phyloP scores from a whole-genome alignment of 495 filamentous ascomycete genomes.

The Chaetomium fimeti region DNA sequence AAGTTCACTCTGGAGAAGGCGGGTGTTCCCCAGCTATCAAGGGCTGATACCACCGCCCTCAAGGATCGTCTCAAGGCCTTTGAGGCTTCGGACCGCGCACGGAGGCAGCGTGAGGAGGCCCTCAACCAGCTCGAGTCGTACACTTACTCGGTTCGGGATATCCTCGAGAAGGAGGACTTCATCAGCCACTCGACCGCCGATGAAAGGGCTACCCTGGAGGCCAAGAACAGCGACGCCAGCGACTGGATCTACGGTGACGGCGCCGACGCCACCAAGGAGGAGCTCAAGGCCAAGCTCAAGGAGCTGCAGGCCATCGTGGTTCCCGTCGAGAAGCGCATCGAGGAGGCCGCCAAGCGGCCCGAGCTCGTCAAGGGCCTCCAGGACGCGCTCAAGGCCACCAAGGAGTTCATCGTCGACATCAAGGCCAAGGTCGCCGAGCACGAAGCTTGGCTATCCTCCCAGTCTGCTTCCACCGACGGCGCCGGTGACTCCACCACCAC shows the following conservation, averaged over 20 bases:
- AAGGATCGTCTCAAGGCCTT: slow-evolving; percentile 74
- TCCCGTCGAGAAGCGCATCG: slow-evolving; percentile 65
- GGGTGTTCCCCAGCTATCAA: slow-evolving; percentile 54
- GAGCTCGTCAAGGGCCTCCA: slow-evolving; percentile 62
- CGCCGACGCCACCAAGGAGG: slow-evolving; percentile 65
- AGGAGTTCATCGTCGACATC: slow-evolving; percentile 51
- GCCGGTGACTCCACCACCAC: slow-evolving; percentile 34
- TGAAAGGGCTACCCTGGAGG: slow-evolving; percentile 60
- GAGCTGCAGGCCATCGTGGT: slow-evolving; percentile 67
- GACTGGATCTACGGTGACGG: slow-evolving; percentile 93
- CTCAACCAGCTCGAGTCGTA: slow-evolving; percentile 92
- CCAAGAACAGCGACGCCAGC: slow-evolving; percentile 62
- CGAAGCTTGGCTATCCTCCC: slow-evolving; percentile 49
- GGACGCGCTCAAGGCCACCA: slow-evolving; percentile 58
- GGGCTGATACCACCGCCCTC: slow-evolving; percentile 61
- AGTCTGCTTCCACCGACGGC: slow-evolving; percentile 36
- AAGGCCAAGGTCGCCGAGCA: slow-evolving; percentile 48
- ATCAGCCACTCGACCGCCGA: slow-evolving; percentile 62
- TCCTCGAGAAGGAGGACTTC: slow-evolving; percentile 73
- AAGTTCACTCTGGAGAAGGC: slow-evolving; percentile 59
- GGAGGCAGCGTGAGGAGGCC: slow-evolving; percentile 76
- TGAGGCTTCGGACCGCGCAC: slow-evolving; percentile 75
- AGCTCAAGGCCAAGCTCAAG: slow-evolving; percentile 69
- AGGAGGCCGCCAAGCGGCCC: slow-evolving; percentile 65
- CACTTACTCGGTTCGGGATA: slow-evolving; percentile 84